phyloP scores from a whole-genome alignment of 1,139 yeast species.

The Saccharomyces hybrid region DNA sequence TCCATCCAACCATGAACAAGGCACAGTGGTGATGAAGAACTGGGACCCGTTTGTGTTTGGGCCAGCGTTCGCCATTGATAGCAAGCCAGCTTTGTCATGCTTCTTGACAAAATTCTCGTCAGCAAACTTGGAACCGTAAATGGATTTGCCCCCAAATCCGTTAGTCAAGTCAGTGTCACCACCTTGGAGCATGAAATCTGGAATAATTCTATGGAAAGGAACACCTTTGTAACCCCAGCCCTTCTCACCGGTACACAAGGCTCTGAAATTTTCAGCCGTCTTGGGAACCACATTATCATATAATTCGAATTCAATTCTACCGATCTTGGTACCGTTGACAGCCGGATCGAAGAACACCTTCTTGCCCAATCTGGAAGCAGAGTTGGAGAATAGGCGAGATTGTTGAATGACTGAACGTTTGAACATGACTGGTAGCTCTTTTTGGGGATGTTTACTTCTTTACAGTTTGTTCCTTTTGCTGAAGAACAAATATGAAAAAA shows the following conservation, averaged over 20 bases:
- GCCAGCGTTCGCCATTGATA: slow-evolving; percentile 96
- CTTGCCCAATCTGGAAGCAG: slow-evolving; percentile 33
- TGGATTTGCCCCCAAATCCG: slow-evolving; percentile 94
- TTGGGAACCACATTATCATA: slow-evolving; percentile 88
- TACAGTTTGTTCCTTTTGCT: not conserved
- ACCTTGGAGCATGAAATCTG: slow-evolving; percentile 93
- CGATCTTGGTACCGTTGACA: slow-evolving; percentile 67
- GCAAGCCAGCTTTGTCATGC: slow-evolving; percentile 77
- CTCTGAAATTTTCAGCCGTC: slow-evolving; percentile 77
- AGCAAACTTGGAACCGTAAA: slow-evolving; percentile 79
- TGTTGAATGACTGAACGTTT: slow-evolving; percentile 8
- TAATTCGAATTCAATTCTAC: slow-evolving; percentile 68
- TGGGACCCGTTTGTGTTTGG: slow-evolving; percentile 94
- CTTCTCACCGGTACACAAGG: slow-evolving; percentile 53
- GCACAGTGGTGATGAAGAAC: slow-evolving; percentile 89
- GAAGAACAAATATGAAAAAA: not conserved
- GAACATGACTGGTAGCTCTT: slow-evolving; percentile 7
- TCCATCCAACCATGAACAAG: slow-evolving; percentile 88
- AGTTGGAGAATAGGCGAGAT: slow-evolving; percentile 24
- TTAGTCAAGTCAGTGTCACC: slow-evolving; percentile 91
- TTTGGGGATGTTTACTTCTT: not conserved
- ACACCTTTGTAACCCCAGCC: slow-evolving; percentile 71
- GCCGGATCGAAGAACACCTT: slow-evolving; percentile 81
- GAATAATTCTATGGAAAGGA: slow-evolving; percentile 88
- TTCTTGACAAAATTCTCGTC: slow-evolving; percentile 81